Evolutionary conservation across 2,329 filamentous ascomycete genomes (phyloP).

Genomic region (Cladorrhinum sp.): DNA sequence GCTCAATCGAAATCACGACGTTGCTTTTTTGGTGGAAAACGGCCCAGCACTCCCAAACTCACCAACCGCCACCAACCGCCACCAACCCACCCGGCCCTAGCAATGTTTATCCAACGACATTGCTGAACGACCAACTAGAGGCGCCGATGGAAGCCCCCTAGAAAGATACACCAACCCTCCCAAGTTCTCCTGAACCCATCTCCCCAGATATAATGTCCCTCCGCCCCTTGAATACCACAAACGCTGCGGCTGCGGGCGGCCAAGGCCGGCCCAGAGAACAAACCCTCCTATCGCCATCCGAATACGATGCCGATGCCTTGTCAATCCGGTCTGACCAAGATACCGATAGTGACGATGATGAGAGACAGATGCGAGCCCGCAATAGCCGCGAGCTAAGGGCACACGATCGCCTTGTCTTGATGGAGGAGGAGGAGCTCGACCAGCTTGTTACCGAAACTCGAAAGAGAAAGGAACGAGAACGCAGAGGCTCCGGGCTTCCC

Average conservation of each 20-base stretch:
- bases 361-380: constrained; percentile 61
- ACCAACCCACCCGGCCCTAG: background rate
- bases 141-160: constrained; percentile 7
- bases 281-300: constrained; percentile 60
- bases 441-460: constrained; percentile 55
- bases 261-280: constrained; percentile 22
- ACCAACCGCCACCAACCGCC: background rate
- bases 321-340: constrained; percentile 70
- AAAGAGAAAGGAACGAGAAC: constrained; percentile 44
- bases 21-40: background rate
- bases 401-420: constrained; percentile 67
- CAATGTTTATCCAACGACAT: background rate
- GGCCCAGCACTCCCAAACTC: background rate
- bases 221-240: constrained; percentile 29
- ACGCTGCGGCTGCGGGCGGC: constrained; percentile 24
- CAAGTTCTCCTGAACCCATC: background rate
- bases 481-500: constrained; percentile 47
- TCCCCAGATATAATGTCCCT: constrained; percentile 28
- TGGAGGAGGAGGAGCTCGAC: constrained; percentile 73
- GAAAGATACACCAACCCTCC: background rate
- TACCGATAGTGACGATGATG: constrained; percentile 73
- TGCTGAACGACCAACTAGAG: background rate
- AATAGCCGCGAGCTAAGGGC: constrained; percentile 68
- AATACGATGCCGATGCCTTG: constrained; percentile 66
- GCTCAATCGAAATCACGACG: background rate